Evolutionary conservation across 345 rosid species (phyloP), one percentile per base, ranked within the genome.

Genomic region (Brassica nigra): DNA sequence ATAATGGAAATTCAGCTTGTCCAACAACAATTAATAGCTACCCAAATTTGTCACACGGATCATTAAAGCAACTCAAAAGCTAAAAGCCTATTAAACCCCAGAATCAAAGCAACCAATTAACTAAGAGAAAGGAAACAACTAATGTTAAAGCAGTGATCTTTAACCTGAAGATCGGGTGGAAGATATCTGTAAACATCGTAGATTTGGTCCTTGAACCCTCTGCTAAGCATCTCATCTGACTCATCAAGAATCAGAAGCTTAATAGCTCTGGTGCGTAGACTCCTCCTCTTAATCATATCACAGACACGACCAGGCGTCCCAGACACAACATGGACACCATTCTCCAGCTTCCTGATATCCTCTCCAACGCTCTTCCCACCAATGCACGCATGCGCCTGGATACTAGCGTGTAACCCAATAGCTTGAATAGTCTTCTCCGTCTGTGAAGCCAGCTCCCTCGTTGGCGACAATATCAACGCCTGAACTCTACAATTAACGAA

Each of bases 301-400:
- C 95, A 93, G 11, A 95, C 99, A 83, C 98, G 90, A 15, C 99
- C 99, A 5, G 98, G 99, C 14, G 99, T 93, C 74, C 98, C 98
- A 15, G 99, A 95, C 16, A 95, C 99, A 57, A 93, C 90, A 76
- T 84, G 85, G 49, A 80, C 84, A 75, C 86, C 86, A 76, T 82
- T 15, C 54, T 85, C 86, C 12, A 85, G 85, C 83, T 95, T 95
- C 76, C 96, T 88, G 23, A 95, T 95, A 77, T 95, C 99, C 72
- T 95, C 99, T 4, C 99, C 99, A 33, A 95, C 90, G 79, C 99
- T 95, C 86, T 93, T 93, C 42, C 99, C 98, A 80, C 99, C 99
- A 36, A 95, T 69, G 11, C 98, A 95, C 0, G 97, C 87, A 76
- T 95, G 98, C 10, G 91, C 97, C 83, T 90, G 93, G 63, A 95